Conservation (phyloP, 2,329 filamentous ascomycete genomes). For the Fusarium sp. region DNA sequence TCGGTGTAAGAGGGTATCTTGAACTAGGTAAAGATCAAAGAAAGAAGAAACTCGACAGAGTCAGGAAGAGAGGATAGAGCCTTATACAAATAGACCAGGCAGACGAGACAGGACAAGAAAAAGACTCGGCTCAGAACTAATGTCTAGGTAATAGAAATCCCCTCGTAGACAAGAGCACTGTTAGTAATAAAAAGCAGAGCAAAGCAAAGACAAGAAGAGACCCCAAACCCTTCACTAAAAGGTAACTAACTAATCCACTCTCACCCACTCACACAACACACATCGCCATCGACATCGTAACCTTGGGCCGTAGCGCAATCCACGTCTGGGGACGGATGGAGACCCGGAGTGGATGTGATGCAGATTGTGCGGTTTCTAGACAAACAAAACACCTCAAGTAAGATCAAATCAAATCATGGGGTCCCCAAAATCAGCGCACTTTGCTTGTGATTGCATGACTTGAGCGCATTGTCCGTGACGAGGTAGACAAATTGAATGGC, state of each 20-base stretch:
- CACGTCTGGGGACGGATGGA: conserved; percentile 39
- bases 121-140: conserved; percentile 1
- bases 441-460: conserved; percentile 37
- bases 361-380: neutral
- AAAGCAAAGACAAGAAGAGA: neutral
- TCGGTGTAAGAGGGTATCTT: conserved; percentile 26
- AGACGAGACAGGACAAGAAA: neutral
- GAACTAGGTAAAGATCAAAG: neutral
- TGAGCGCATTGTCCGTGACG: conserved; percentile 29
- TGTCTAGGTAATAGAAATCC: conserved; percentile 21
- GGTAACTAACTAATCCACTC: neutral
- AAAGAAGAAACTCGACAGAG: neutral
- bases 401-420: conserved; percentile 12
- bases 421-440: conserved; percentile 38
- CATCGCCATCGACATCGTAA: conserved; percentile 13
- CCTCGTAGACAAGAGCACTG: conserved; percentile 13
- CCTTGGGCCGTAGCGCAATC: conserved; percentile 26
- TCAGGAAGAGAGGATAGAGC: neutral
- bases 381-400: conserved; percentile 7
- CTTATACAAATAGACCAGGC: conserved; percentile 23
- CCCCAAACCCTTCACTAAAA: conserved; percentile 9
- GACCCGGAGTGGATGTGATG: conserved; percentile 28
- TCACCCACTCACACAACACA: conserved; percentile 24
- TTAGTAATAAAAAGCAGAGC: neutral
- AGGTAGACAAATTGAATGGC: conserved; percentile 22